Evolutionary conservation across 352 stramenopile species (phyloP).

Genomic region (Pythium rishiriense): DNA sequence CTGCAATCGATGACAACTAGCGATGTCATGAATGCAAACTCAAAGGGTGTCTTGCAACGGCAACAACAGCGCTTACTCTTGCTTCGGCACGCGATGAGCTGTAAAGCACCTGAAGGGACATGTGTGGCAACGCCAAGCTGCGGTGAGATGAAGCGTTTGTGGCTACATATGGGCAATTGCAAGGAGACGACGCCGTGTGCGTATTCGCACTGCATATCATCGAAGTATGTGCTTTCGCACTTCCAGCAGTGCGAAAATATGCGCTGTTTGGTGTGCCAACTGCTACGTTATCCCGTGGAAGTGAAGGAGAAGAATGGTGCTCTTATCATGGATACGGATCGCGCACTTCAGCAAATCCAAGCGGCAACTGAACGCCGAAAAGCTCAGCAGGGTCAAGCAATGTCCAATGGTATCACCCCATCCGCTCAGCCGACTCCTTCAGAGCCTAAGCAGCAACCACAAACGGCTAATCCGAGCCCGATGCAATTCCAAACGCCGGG

Average conservation of each 20-base stretch:
- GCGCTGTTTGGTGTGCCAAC: constrained; percentile 97
- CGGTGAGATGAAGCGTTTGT: constrained; percentile 97
- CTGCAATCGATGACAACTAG: constrained; percentile 78
- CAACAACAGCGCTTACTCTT: constrained; percentile 98
- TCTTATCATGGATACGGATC: constrained; percentile 82
- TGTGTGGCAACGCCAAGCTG: constrained; percentile 96
- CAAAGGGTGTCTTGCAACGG: constrained; percentile 95
- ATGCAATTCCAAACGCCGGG: constrained; percentile 6
- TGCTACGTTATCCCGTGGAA: constrained; percentile 97
- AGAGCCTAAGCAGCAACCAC: constrained; percentile 5
- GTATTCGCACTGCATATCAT: constrained; percentile 98
- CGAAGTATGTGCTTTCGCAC: constrained; percentile 98
- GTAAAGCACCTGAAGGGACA: constrained; percentile 91
- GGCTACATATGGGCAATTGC: constrained; percentile 98
- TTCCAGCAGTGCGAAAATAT: constrained; percentile 98
- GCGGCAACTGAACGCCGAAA: constrained; percentile 56
- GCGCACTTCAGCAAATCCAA: constrained; percentile 79
- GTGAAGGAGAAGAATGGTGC: constrained; percentile 88
- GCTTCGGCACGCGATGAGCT: constrained; percentile 98
- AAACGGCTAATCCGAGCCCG: not conserved
- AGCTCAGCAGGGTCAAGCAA: constrained; percentile 10
- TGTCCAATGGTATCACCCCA: constrained; percentile 1
- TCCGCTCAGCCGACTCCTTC: not conserved
- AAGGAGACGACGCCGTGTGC: constrained; percentile 96
- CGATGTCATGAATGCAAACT: constrained; percentile 68